A percentile compares a stretch with the other conserved stretches of the same genome.
Conservation (phyloP, 495 filamentous ascomycete species). For the Aspergillus taichungensis region DNA sequence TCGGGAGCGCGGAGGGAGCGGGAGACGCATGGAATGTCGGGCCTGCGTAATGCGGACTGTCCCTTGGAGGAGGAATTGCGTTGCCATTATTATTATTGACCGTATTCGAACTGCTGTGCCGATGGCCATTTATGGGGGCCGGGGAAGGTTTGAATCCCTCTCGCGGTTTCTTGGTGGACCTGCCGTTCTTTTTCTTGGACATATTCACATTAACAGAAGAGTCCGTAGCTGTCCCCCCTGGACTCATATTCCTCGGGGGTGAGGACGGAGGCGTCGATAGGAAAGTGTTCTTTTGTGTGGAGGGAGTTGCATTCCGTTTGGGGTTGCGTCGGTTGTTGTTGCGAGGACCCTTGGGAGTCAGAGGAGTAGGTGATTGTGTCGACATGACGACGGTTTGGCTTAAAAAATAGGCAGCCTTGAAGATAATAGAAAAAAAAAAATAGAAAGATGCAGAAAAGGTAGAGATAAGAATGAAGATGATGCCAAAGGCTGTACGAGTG, state of each 20-base stretch:
- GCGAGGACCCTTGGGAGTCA: slow-evolving; percentile 32
- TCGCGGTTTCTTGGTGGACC: slow-evolving; percentile 30
- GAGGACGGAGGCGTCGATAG: slow-evolving; percentile 39
- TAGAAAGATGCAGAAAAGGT: slow-evolving; percentile 3
- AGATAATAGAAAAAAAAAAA: slow-evolving; percentile 12
- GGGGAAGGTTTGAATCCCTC: slow-evolving; percentile 23
- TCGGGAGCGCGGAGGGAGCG: slow-evolving; percentile 83
- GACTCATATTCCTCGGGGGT: slow-evolving; percentile 31
- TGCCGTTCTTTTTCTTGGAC: slow-evolving; percentile 32
- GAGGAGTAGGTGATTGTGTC: slow-evolving; percentile 30
- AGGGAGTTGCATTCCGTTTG: slow-evolving; percentile 29
- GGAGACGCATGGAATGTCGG: slow-evolving; percentile 94
- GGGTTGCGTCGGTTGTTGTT: slow-evolving; percentile 28
- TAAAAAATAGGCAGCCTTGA: slow-evolving; percentile 41
- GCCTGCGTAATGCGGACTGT: slow-evolving; percentile 67
- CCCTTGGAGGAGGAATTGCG: slow-evolving; percentile 41
- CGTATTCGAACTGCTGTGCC: slow-evolving; percentile 25
- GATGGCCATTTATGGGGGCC: slow-evolving; percentile 19
- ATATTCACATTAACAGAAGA: slow-evolving; percentile 21
- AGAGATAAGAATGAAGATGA: slow-evolving; percentile 11
- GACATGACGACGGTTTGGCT: slow-evolving; percentile 37
- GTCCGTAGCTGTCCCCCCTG: slow-evolving; percentile 24
- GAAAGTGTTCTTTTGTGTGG: slow-evolving; percentile 19
- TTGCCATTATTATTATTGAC: slow-evolving; percentile 10
- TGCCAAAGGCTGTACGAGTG: slow-evolving; percentile 2